Conservation (phyloP, 805 yeast species). For the Kodamaea kakaduensis region DNA sequence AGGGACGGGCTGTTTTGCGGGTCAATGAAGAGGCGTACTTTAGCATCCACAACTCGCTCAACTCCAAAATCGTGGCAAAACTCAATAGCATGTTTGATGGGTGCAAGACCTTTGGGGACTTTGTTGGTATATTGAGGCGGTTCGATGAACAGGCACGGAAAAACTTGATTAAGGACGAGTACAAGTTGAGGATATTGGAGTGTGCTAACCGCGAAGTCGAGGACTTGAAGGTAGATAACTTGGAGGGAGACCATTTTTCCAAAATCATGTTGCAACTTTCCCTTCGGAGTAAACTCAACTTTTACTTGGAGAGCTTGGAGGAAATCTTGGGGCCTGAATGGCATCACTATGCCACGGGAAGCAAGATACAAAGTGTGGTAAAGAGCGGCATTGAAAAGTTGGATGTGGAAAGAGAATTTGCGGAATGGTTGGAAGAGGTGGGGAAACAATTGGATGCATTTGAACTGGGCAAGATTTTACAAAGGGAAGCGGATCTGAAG, state of each 20-base stretch:
- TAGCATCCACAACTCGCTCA: constrained; percentile 18
- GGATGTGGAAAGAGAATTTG: constrained; percentile 4
- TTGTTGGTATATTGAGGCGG: constrained; percentile 21
- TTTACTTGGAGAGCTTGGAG: constrained; percentile 21
- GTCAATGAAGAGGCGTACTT: constrained; percentile 26
- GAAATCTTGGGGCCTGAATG: constrained; percentile 33
- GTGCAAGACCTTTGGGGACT: constrained; percentile 28
- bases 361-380: constrained; percentile 47
- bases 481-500: constrained; percentile 23
- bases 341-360: constrained; percentile 48
- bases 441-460: constrained; percentile 1
- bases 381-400: neutral
- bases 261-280: constrained; percentile 9
- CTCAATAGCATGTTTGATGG: constrained; percentile 24
- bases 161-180: constrained; percentile 32
- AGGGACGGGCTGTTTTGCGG: constrained; percentile 27
- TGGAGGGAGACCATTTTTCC: neutral
- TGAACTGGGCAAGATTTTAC: constrained; percentile 10
- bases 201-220: constrained; percentile 18
- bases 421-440: constrained; percentile 1
- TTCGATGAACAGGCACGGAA: constrained; percentile 16
- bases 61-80: constrained; percentile 18
- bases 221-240: constrained; percentile 1
- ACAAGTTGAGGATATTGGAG: constrained; percentile 29
- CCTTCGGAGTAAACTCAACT: constrained; percentile 20